A percentile compares a stretch with the other conserved stretches of the same genome.
Conservation (phyloP, 192 early-diverging fungal genomes). For the Globomyces pollinis-pini region DNA sequence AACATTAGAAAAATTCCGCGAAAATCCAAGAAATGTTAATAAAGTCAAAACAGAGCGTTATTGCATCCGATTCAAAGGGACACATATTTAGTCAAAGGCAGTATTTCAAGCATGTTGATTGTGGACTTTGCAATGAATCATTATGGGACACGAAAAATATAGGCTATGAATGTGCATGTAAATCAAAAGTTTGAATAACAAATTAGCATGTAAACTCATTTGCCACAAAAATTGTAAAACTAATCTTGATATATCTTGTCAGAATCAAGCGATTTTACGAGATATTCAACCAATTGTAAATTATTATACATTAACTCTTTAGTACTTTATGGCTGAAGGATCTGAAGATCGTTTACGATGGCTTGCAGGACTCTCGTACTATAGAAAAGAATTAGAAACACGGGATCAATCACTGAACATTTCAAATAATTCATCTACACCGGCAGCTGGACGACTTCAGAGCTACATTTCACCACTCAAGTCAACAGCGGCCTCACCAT, state of each 20-base stretch:
- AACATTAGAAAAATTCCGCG: background rate
- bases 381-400: conserved; percentile 19
- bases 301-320: background rate
- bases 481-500: background rate
- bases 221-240: conserved; percentile 30
- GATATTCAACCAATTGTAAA: conserved; percentile 32
- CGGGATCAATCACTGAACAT: too few species aligned
- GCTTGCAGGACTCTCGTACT: conserved; percentile 32
- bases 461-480: background rate
- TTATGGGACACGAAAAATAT: conserved; percentile 40
- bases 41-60: background rate
- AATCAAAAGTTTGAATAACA: background rate
- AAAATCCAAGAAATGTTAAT: conserved; percentile 6
- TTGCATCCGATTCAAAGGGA: conserved; percentile 18
- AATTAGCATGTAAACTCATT: conserved; percentile 30
- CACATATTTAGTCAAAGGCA: conserved; percentile 36
- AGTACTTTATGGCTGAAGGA: conserved; percentile 48
- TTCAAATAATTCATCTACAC: background rate
- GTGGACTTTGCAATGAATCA: conserved; percentile 42
- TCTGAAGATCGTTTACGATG: conserved; percentile 28
- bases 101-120: conserved; percentile 43
- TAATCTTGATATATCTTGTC: conserved; percentile 31
- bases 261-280: conserved; percentile 22
- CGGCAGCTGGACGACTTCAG: background rate
- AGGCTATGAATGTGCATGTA: conserved; percentile 40